Evolutionary conservation across 805 yeast species (phyloP).

Genomic region (Helenozyma baotianmanensis): DNA sequence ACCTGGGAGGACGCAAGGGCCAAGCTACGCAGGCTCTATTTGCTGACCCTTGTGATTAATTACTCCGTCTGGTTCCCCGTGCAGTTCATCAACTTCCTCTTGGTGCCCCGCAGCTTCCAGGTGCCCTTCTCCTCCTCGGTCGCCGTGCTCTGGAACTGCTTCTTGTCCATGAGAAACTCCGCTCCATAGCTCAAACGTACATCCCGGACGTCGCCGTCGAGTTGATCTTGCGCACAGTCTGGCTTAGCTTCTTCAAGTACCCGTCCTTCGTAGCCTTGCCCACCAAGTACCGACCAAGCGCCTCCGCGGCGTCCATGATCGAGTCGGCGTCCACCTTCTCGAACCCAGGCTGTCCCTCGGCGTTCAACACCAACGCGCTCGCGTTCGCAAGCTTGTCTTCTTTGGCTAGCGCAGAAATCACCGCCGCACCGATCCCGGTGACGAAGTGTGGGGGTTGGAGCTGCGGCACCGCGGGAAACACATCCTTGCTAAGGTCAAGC

Average conservation of each 20-base stretch:
- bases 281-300: conserved; percentile 4
- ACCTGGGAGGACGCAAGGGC: conserved; percentile 55
- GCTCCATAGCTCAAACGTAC: conserved; percentile 16
- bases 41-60: conserved; percentile 63
- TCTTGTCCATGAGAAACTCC: conserved; percentile 71
- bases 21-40: conserved; percentile 63
- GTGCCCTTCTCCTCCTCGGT: conserved; percentile 86
- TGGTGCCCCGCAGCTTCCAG: conserved; percentile 69
- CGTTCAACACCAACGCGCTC: conserved; percentile 36
- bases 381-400: conserved; percentile 1
- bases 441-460: conserved; percentile 59
- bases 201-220: conserved; percentile 23
- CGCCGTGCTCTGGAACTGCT: conserved; percentile 93
- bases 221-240: conserved; percentile 20
- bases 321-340: conserved; percentile 48
- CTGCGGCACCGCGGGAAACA: conserved; percentile 16
- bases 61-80: conserved; percentile 80
- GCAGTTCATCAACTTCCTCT: conserved; percentile 67
- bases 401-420: conserved; percentile 22
- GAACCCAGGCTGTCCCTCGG: conserved; percentile 61
- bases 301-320: conserved; percentile 27
- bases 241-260: conserved; percentile 16
- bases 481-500: conserved; percentile 13
- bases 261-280: background rate
- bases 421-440: conserved; percentile 53